Conservation (phyloP, 1,284 basidiomycete species). For the Flammula alnicola region DNA sequence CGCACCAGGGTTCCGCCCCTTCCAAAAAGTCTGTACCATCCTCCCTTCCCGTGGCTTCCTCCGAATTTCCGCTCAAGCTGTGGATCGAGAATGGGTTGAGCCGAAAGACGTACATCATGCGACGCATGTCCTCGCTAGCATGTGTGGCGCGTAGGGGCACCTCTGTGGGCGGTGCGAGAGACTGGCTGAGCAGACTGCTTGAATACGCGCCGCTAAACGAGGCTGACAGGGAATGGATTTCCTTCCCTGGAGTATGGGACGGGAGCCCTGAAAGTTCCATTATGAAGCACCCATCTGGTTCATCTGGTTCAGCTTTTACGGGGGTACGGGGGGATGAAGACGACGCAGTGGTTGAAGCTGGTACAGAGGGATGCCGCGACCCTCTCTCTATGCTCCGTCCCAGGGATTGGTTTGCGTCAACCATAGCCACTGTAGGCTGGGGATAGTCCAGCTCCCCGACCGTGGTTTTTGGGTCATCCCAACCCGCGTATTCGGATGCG, state of each 20-base stretch:
- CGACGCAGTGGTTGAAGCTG: constrained; percentile 13
- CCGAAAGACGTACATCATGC: constrained; percentile 76
- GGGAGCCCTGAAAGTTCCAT: constrained; percentile 38
- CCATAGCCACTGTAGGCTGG: constrained; percentile 1
- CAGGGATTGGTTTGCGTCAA: constrained; percentile 3
- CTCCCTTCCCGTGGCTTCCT: not conserved
- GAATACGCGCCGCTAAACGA: too few relatives aligned
- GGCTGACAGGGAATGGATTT: too few relatives aligned
- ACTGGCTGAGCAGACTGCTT: constrained; percentile 30
- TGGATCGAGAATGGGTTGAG: constrained; percentile 78
- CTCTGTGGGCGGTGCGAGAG: constrained; percentile 58
- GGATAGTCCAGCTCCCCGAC: constrained; percentile 5
- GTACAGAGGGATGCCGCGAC: constrained; percentile 15
- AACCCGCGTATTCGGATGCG: constrained; percentile 19
- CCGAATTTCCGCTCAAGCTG: constrained; percentile 34
- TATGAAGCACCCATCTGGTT: constrained; percentile 42
- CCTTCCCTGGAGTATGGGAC: not conserved
- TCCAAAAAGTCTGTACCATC: constrained; percentile 17
- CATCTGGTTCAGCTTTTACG: constrained; percentile 42
- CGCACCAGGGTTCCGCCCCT: constrained; percentile 5
- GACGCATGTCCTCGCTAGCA: constrained; percentile 66
- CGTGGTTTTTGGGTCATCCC: constrained; percentile 15
- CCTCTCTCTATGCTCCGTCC: constrained; percentile 4
- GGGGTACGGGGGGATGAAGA: constrained; percentile 21
- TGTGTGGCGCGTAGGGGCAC: constrained; percentile 76